These are phyloP conservation scores for Dalechampia spathulata DNA, from an alignment of 441 rosid genomes.

Conservation along the genomic window DNA sequence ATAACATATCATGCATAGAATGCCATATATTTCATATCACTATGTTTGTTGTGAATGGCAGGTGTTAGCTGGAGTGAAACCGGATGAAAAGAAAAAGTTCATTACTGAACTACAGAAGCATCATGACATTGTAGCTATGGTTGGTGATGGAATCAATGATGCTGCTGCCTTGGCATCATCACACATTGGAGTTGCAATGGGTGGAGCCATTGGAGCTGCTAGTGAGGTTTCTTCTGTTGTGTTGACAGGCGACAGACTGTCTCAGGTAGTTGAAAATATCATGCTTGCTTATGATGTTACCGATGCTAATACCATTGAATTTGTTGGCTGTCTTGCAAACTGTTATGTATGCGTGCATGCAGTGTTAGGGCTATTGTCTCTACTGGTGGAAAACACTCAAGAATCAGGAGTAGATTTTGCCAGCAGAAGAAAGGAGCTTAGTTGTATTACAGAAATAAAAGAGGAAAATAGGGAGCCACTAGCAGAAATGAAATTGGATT, in stretches of 20 bases:
- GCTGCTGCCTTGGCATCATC: slow-evolving; percentile 95
- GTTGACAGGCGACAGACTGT: slow-evolving; percentile 77
- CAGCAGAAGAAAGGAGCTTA: too few species aligned
- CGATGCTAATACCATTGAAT: not conserved
- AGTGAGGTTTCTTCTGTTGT: slow-evolving; percentile 94
- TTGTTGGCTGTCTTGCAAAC: not conserved
- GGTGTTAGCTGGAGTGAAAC: slow-evolving; percentile 87
- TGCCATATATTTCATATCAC: not conserved
- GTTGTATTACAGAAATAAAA: too few species aligned
- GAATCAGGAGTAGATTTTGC: too few species aligned
- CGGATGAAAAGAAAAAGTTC: slow-evolving; percentile 70
- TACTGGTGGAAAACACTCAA: too few species aligned
- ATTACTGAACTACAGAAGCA: slow-evolving; percentile 65
- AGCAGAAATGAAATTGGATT: too few species aligned
- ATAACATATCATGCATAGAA: not conserved
- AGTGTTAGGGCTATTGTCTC: too few species aligned
- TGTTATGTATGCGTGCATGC: too few species aligned
- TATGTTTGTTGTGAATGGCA: slow-evolving; percentile 22
- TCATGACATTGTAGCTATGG: slow-evolving; percentile 78
- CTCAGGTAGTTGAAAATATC: slow-evolving; percentile 54
- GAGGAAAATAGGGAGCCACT: too few species aligned
- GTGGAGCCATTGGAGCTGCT: slow-evolving; percentile 94
- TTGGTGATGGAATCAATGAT: slow-evolving; percentile 98
- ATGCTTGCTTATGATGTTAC: not conserved
- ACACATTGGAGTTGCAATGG: slow-evolving; percentile 90